Percentiles rank a stretch among this genome's conserved stretches.
Conservation (phyloP, 768 basidiomycete species). For the Filobasidium floriforme region DNA sequence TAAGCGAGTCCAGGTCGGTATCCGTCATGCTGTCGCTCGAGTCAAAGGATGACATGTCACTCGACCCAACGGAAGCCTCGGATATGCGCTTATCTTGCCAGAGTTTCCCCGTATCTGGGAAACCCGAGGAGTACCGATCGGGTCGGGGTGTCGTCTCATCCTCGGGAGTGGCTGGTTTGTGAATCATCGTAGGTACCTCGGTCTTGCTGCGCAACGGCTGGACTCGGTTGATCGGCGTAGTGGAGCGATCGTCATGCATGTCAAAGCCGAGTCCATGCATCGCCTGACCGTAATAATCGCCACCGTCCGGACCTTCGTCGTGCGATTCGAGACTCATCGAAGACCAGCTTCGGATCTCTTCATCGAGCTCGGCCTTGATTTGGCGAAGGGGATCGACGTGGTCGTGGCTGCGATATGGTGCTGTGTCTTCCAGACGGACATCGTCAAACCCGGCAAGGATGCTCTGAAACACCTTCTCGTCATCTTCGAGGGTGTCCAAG, state of each 20-base stretch:
- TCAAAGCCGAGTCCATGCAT: constrained; percentile 5
- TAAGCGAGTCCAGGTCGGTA: background rate
- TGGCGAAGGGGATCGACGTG: background rate
- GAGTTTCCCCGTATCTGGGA: background rate
- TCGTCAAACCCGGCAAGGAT: background rate
- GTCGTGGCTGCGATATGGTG: background rate
- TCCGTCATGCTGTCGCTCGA: constrained; percentile 4
- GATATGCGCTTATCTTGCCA: background rate
- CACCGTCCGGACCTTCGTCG: background rate
- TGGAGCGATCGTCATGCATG: background rate
- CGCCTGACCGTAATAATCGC: background rate
- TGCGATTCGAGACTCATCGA: background rate
- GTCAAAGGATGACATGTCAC: background rate
- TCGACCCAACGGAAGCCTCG: background rate
- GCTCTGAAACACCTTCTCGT: background rate
- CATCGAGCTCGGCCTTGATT: background rate
- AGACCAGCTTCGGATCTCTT: background rate
- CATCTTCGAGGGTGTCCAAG: background rate
- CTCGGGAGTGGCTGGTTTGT: background rate
- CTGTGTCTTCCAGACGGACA: background rate
- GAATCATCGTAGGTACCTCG: background rate
- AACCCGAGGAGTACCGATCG: background rate
- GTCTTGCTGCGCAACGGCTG: background rate
- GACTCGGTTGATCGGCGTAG: background rate
- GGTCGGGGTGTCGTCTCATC: background rate